These are phyloP conservation scores for Chimonanthus praecox DNA, from an alignment of 164 flowering plant species.

Conservation along the genomic window DNA sequence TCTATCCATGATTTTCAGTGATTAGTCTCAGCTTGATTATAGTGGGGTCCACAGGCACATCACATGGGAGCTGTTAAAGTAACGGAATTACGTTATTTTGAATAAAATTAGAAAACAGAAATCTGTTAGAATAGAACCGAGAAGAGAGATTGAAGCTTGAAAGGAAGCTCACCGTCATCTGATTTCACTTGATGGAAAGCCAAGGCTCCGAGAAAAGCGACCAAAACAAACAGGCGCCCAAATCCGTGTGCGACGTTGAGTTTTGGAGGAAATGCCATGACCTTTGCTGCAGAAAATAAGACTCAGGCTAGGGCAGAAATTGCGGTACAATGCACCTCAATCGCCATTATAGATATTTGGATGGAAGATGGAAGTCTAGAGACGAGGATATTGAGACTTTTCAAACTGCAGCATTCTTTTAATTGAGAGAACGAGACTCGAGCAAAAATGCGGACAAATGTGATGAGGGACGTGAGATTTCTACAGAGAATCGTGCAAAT, in stretches of 20 bases:
- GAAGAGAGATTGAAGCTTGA: neutral
- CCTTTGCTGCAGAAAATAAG: neutral
- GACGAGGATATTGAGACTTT: neutral
- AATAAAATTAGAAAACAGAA: too few relatives aligned
- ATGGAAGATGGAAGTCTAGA: too few relatives aligned
- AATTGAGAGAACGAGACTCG: neutral
- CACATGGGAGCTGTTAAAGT: too few relatives aligned
- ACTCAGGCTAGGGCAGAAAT: slow-evolving; percentile 1
- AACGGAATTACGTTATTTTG: too few relatives aligned
- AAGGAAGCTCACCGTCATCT: slow-evolving; percentile 53
- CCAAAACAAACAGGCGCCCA: slow-evolving; percentile 14
- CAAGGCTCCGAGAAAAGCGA: slow-evolving; percentile 26
- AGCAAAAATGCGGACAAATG: neutral
- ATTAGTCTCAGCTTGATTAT: too few relatives aligned
- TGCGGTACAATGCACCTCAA: neutral
- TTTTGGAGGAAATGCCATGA: slow-evolving; percentile 25
- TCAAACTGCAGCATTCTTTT: neutral
- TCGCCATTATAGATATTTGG: neutral
- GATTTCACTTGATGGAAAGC: slow-evolving; percentile 35
- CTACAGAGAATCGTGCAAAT: neutral
- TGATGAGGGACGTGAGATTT: too few relatives aligned
- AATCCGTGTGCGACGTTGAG: neutral
- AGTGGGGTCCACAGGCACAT: too few relatives aligned
- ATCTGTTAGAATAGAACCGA: too few relatives aligned
- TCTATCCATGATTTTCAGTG: too few relatives aligned